A percentile compares a stretch with the other conserved stretches of the same genome.
These are phyloP conservation scores for Ceriops tagal DNA, from an alignment of 345 rosid genomes.

Conservation along the genomic window DNA sequence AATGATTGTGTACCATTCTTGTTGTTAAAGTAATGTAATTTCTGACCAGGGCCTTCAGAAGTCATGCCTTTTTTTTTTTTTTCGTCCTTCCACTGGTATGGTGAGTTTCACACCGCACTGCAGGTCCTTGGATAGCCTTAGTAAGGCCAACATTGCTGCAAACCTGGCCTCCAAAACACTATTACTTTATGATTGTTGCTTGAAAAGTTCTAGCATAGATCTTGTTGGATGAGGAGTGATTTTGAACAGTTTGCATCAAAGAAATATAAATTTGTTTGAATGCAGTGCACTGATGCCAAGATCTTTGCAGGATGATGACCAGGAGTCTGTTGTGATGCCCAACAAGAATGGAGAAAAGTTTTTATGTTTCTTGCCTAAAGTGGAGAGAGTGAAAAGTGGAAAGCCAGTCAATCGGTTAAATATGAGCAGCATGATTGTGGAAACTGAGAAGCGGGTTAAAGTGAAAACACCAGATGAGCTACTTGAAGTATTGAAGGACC, in stretches of 20 bases:
- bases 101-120: too few species aligned
- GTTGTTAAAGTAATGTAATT: too few species aligned
- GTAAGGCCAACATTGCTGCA: background rate
- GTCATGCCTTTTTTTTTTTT: too few species aligned
- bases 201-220: background rate
- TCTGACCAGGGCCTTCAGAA: too few species aligned
- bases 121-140: background rate
- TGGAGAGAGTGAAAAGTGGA: conserved; percentile 53
- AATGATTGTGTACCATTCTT: background rate
- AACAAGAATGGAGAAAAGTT: conserved; percentile 57
- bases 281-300: conserved; percentile 7
- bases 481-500: conserved; percentile 58
- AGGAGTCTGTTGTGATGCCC: conserved; percentile 66
- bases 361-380: conserved; percentile 79
- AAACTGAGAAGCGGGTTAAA: conserved; percentile 59
- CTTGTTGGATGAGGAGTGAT: conserved; percentile 3
- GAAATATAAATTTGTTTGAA: conserved; percentile 1
- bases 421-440: conserved; percentile 70
- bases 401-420: conserved; percentile 48
- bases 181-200: background rate
- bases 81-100: too few species aligned
- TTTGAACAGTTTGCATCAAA: background rate
- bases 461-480: conserved; percentile 90
- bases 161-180: background rate
- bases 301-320: conserved; percentile 59